A percentile compares a stretch with the other conserved stretches of the same genome.
Evolutionary conservation across 2,329 filamentous ascomycete genomes (phyloP).

Genomic region (Pseudocercospora pini-densiflorae): DNA sequence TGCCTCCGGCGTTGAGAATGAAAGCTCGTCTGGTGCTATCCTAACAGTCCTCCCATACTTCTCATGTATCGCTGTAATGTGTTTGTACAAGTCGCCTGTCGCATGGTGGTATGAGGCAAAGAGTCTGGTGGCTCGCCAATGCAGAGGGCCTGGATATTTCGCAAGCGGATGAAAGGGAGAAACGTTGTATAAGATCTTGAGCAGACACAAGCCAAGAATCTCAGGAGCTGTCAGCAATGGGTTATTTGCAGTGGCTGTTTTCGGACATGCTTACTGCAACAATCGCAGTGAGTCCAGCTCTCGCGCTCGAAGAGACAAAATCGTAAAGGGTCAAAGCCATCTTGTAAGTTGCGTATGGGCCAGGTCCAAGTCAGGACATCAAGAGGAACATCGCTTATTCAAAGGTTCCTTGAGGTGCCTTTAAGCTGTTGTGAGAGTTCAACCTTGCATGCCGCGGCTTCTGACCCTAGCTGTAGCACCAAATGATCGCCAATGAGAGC

Average conservation of each 20-base stretch:
- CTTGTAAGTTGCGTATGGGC: not conserved
- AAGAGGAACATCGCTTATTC: not conserved
- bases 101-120: constrained; percentile 30
- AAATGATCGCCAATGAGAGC: not conserved
- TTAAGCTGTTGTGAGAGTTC: constrained; percentile 9
- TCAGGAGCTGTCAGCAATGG: not conserved
- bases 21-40: constrained; percentile 37
- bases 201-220: not conserved
- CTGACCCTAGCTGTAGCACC: not conserved
- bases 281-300: not conserved
- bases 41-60: constrained; percentile 34
- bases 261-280: not conserved
- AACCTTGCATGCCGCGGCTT: constrained; percentile 3
- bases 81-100: constrained; percentile 28
- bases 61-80: constrained; percentile 34
- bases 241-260: not conserved
- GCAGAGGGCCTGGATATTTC: constrained; percentile 30
- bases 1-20: constrained; percentile 33
- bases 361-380: not conserved
- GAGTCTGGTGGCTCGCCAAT: constrained; percentile 28
- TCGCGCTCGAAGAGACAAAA: not conserved
- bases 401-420: not conserved
- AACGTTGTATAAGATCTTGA: constrained; percentile 29
- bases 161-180: constrained; percentile 32
- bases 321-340: not conserved